Evolutionary conservation across 2,329 filamentous ascomycete genomes (phyloP).

Genomic region (Ceratocystis eucalypticola): DNA sequence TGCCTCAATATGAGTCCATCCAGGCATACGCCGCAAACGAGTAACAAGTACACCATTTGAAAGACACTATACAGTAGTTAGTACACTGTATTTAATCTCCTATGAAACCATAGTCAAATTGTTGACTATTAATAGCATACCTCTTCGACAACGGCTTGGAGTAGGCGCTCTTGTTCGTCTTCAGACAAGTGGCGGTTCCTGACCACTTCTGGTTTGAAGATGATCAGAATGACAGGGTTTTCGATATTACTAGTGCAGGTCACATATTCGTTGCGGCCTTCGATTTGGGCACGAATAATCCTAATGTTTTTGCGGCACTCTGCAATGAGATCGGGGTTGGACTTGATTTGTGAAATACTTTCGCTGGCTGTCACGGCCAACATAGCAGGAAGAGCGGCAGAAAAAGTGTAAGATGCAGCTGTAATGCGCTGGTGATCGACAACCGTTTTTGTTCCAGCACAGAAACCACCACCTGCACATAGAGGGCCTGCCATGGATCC

Average conservation of each 20-base stretch:
- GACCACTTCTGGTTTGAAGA: constrained; percentile 72
- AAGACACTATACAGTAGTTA: constrained; percentile 44
- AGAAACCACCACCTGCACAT: constrained; percentile 90
- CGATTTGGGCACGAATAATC: constrained; percentile 71
- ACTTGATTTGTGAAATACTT: constrained; percentile 72
- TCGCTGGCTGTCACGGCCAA: constrained; percentile 92
- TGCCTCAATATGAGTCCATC: constrained; percentile 46
- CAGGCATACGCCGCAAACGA: constrained; percentile 65
- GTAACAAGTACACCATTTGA: constrained; percentile 83
- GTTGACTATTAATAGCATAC: constrained; percentile 35
- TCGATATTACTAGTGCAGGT: constrained; percentile 65
- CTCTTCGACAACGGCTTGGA: constrained; percentile 94
- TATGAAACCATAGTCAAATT: neutral
- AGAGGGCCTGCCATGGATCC: constrained; percentile 82
- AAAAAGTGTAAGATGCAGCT: constrained; percentile 86
- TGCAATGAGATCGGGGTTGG: constrained; percentile 66
- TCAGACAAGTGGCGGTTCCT: constrained; percentile 51
- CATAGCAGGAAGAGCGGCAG: constrained; percentile 84
- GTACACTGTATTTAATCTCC: neutral
- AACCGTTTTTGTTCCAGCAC: constrained; percentile 78
- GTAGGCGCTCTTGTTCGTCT: constrained; percentile 68
- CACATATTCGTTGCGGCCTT: constrained; percentile 90
- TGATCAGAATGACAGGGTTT: constrained; percentile 76
- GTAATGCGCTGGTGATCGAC: constrained; percentile 94
- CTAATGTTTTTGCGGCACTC: constrained; percentile 77